Percentiles rank a stretch among this genome's conserved stretches.
Conservation (phyloP, 208 protist species). For the Porcisia hertigi region DNA sequence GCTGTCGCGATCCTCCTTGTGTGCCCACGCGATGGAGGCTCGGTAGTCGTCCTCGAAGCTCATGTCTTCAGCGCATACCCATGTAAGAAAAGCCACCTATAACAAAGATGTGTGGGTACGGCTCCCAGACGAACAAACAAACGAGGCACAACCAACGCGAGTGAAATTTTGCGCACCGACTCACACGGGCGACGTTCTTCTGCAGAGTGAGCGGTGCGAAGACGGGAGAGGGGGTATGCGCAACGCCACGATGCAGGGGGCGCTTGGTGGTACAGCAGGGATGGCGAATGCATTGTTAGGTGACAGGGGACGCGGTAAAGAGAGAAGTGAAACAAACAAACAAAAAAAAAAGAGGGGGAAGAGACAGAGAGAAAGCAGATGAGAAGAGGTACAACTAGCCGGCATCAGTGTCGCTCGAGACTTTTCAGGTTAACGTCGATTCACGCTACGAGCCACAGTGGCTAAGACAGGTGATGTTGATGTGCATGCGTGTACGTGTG, state of each 20-base stretch:
- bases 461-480: neutral
- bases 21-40: constrained; percentile 27
- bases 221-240: neutral
- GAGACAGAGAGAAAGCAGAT: neutral
- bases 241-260: neutral
- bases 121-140: neutral
- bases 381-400: neutral
- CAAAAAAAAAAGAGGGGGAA: no score
- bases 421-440: no score
- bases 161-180: neutral
- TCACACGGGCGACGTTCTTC: neutral
- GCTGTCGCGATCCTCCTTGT: constrained; percentile 39
- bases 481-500: neutral
- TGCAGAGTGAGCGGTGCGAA: neutral
- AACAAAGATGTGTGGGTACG: neutral
- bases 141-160: no score
- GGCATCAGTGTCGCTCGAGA: neutral
- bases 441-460: neutral
- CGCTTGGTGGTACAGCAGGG: neutral
- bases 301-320: neutral
- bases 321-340: neutral
- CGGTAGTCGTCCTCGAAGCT: constrained; percentile 40
- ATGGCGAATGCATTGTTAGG: neutral
- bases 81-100: neutral
- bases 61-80: constrained; percentile 19